These are phyloP conservation scores for Acacia concinna DNA, from an alignment of 331 rosid genomes.

Conservation along the genomic window DNA sequence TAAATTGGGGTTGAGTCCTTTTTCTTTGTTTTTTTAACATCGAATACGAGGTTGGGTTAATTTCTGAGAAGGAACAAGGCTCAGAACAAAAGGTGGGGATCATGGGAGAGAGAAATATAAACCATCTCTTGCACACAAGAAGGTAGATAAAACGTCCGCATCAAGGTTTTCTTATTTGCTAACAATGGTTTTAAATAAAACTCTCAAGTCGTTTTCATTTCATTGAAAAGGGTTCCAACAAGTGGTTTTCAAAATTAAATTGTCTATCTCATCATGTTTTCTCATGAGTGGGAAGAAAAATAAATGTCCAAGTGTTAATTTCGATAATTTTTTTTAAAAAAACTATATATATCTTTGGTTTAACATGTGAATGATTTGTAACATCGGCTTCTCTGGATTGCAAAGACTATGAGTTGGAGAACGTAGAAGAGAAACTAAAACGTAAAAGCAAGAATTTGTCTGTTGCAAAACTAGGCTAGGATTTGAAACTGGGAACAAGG, in stretches of 20 bases:
- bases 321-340: no score
- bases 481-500: background rate
- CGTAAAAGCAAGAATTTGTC: conserved; percentile 13
- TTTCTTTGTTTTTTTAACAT: no score
- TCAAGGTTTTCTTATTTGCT: background rate
- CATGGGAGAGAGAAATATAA: background rate
- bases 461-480: background rate
- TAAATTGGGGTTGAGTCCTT: background rate
- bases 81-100: no score
- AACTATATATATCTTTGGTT: background rate
- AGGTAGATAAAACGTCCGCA: background rate
- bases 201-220: background rate
- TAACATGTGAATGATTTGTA: background rate
- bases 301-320: background rate
- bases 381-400: background rate
- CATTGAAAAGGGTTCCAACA: background rate
- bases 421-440: background rate
- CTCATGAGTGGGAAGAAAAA: background rate
- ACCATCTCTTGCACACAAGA: background rate
- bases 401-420: background rate
- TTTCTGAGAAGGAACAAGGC: no score
- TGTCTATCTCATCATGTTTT: background rate
- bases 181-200: background rate
- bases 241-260: background rate
- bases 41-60: background rate